Evolutionary conservation across 2,329 filamentous ascomycete genomes (phyloP).

Genomic region (Pseudogymnoascus sp.): DNA sequence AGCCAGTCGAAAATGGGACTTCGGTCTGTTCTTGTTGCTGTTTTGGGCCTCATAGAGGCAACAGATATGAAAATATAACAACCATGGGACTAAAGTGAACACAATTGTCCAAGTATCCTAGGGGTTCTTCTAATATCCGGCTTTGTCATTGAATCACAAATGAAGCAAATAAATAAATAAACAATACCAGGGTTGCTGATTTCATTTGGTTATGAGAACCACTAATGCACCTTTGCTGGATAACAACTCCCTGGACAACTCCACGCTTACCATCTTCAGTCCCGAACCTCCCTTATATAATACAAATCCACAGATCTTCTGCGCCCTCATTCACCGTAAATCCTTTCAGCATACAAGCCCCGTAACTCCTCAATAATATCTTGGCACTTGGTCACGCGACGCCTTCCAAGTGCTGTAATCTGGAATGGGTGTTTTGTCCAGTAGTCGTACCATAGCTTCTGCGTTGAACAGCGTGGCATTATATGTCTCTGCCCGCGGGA

Average conservation of each 20-base stretch:
- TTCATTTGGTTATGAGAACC: background rate
- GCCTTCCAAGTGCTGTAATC: constrained; percentile 50
- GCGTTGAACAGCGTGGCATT: constrained; percentile 63
- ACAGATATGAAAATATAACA: background rate
- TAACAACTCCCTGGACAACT: background rate
- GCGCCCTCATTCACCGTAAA: background rate
- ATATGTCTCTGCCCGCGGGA: constrained; percentile 61
- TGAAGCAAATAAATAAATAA: background rate
- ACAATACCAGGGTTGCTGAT: background rate
- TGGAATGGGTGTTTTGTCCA: constrained; percentile 62
- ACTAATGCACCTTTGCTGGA: background rate
- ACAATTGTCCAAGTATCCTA: background rate
- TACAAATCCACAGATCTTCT: constrained; percentile 1
- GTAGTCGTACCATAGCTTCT: constrained; percentile 62
- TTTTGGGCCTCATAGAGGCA: background rate
- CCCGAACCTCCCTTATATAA: background rate
- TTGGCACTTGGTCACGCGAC: constrained; percentile 13
- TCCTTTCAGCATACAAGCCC: background rate
- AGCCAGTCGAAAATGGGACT: background rate
- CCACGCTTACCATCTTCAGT: background rate
- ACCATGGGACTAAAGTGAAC: background rate
- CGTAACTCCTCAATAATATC: constrained; percentile 17
- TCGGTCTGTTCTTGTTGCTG: background rate
- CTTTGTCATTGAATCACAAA: background rate
- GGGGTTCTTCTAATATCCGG: background rate